Evolutionary conservation across 1,139 yeast species (phyloP).

Genomic region (Geotrichum fermentans): DNA sequence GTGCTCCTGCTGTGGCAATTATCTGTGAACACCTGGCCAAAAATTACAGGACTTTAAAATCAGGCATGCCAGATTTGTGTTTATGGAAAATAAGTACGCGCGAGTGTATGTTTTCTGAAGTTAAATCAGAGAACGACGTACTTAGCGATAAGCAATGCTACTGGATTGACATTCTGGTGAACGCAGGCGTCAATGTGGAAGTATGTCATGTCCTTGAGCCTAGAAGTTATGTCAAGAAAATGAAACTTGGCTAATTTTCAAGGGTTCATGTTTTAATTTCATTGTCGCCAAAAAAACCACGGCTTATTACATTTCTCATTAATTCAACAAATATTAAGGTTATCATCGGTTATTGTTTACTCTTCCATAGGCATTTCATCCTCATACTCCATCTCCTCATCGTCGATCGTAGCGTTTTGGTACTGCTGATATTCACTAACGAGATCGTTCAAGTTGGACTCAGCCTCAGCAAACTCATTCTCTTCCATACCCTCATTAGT

Average conservation of each 20-base stretch:
- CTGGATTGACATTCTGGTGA: constrained; percentile 37
- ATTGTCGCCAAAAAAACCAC: too few species aligned
- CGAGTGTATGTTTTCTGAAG: constrained; percentile 24
- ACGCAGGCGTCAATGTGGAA: constrained; percentile 35
- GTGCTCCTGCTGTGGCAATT: constrained; percentile 25
- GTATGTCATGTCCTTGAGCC: constrained; percentile 33
- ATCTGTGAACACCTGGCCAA: constrained; percentile 31
- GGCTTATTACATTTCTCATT: neutral
- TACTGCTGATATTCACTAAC: constrained; percentile 89
- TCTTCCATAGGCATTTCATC: constrained; percentile 30
- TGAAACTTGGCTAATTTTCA: constrained; percentile 14
- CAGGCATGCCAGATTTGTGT: constrained; percentile 41
- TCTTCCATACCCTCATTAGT: constrained; percentile 95
- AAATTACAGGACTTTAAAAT: constrained; percentile 31
- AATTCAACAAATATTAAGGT: neutral
- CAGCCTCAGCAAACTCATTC: constrained; percentile 88
- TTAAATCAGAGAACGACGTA: constrained; percentile 39
- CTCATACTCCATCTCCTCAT: constrained; percentile 34
- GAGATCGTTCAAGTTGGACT: constrained; percentile 75
- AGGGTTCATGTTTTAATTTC: neutral
- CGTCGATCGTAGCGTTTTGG: constrained; percentile 75
- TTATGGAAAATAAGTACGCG: constrained; percentile 30
- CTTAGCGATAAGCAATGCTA: constrained; percentile 39
- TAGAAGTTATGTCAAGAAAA: constrained; percentile 18
- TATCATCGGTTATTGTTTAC: constrained; percentile 10